Evolutionary conservation across 176 grass and related monocot genomes (phyloP).

Genomic region (Melocanna baccifera): DNA sequence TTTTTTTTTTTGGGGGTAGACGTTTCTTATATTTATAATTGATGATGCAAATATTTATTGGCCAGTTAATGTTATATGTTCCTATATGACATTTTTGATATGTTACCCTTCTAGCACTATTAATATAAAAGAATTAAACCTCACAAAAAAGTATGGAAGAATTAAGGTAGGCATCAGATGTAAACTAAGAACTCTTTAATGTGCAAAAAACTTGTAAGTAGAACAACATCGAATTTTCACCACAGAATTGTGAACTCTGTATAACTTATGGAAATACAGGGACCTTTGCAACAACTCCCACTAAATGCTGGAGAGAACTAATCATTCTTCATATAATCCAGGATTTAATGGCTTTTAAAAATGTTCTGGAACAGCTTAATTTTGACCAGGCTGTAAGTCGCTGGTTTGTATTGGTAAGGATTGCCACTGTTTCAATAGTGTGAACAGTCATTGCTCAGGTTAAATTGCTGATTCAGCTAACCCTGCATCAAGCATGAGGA

Average conservation of each 20-base stretch:
- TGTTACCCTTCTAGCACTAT: not conserved
- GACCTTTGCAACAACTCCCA: not conserved
- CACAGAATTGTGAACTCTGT: not conserved
- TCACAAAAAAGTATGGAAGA: not conserved
- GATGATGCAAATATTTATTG: too few species aligned
- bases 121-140: not conserved
- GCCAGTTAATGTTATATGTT: not conserved
- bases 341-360: not conserved
- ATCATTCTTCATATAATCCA: not conserved
- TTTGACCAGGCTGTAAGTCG: not conserved
- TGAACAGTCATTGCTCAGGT: too few species aligned
- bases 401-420: not conserved
- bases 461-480: too few species aligned
- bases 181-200: slow-evolving; percentile 7
- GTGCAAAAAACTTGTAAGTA: not conserved
- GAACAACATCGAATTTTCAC: not conserved
- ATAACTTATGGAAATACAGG: not conserved
- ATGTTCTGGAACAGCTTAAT: not conserved
- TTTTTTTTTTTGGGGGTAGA: too few species aligned
- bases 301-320: not conserved
- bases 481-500: too few species aligned
- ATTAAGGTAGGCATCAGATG: not conserved
- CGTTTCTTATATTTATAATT: too few species aligned
- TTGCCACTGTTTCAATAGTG: not conserved
- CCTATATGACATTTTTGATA: not conserved